A percentile compares a stretch with the other conserved stretches of the same genome.
phyloP scores from a whole-genome alignment of 2,329 filamentous ascomycete species.

The Aspergillus sp. region DNA sequence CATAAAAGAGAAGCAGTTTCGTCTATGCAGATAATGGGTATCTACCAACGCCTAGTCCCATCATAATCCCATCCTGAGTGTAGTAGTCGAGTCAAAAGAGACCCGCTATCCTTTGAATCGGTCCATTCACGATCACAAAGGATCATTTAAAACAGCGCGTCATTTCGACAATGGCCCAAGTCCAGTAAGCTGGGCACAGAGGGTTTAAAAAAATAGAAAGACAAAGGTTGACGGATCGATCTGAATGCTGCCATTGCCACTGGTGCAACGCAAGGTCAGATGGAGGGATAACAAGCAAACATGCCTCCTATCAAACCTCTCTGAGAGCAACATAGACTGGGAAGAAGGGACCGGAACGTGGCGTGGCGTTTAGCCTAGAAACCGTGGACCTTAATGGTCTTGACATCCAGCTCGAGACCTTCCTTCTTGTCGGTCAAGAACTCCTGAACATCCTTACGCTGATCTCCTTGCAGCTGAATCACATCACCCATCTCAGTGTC shows the following conservation, averaged over 20 bases:
- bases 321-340: constrained; percentile 32
- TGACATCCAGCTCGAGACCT: constrained; percentile 86
- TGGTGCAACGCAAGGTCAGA: constrained; percentile 14
- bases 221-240: constrained; percentile 12
- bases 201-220: constrained; percentile 14
- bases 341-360: constrained; percentile 41
- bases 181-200: constrained; percentile 25
- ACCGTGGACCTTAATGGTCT: constrained; percentile 80
- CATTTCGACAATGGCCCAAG: constrained; percentile 27
- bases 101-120: constrained; percentile 17
- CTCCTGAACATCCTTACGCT: constrained; percentile 97
- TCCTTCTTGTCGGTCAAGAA: constrained; percentile 96
- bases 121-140: constrained; percentile 14
- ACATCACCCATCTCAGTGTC: constrained; percentile 98
- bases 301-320: constrained; percentile 34
- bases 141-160: constrained; percentile 20
- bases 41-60: constrained; percentile 41
- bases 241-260: constrained; percentile 15
- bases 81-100: constrained; percentile 20
- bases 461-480: constrained; percentile 98
- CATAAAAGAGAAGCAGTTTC: constrained; percentile 19
- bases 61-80: constrained; percentile 30
- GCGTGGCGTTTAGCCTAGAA: constrained; percentile 43
- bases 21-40: constrained; percentile 36
- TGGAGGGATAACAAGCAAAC: constrained; percentile 21